phyloP scores from a whole-genome alignment of 2,329 filamentous ascomycete species.

The Claviceps spartinae region DNA sequence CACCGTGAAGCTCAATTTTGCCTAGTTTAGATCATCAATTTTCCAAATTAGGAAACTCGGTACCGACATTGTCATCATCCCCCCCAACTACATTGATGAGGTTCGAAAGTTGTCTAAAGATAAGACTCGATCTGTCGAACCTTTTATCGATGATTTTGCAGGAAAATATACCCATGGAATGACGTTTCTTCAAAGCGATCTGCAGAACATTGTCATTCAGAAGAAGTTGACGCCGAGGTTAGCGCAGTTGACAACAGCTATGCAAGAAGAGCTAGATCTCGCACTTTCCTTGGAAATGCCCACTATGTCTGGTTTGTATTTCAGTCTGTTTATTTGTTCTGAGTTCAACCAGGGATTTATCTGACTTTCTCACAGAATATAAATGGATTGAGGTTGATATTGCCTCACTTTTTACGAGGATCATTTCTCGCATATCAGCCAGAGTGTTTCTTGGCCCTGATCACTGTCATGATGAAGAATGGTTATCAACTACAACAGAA shows the following conservation, averaged over 20 bases:
- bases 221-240: background rate
- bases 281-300: background rate
- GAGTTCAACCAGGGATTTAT: no score
- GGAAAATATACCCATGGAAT: background rate
- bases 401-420: background rate
- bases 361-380: background rate
- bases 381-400: background rate
- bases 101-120: background rate
- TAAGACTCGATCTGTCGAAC: background rate
- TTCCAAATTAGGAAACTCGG: background rate
- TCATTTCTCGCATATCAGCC: constrained; percentile 15
- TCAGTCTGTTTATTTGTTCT: background rate
- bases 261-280: background rate
- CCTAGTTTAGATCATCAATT: background rate
- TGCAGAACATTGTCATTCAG: background rate
- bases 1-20: background rate
- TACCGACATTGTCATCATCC: background rate
- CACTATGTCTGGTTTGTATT: background rate
- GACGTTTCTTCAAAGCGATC: background rate
- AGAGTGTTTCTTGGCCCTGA: constrained; percentile 18
- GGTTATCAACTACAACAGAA: constrained; percentile 14
- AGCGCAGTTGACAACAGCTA: background rate
- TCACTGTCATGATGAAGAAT: constrained; percentile 15
- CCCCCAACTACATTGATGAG: background rate
- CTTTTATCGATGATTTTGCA: background rate